Percentiles rank a stretch among this genome's conserved stretches.
phyloP scores from a whole-genome alignment of 352 stramenopile species.

The Phytophthora multivora region DNA sequence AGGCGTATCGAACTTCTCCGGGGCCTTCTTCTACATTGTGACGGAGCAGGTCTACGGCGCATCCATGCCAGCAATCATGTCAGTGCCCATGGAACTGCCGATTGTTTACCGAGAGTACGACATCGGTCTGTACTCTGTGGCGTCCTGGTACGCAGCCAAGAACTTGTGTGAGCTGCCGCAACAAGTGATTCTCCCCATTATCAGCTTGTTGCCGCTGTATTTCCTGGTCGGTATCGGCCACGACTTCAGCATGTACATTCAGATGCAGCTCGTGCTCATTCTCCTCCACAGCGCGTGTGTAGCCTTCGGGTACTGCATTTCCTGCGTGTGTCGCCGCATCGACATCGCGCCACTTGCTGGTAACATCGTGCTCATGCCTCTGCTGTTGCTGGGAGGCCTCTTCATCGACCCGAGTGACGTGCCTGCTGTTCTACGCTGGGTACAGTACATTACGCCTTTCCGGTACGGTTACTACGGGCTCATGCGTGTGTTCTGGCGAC shows the following conservation, averaged over 20 bases:
- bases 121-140: conserved; percentile 47
- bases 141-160: conserved; percentile 56
- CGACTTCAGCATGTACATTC: conserved; percentile 44
- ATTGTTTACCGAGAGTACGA: conserved; percentile 57
- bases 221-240: conserved; percentile 51
- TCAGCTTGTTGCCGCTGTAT: conserved; percentile 54
- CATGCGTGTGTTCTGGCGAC: conserved; percentile 53
- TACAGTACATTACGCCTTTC: conserved; percentile 58
- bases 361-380: conserved; percentile 44
- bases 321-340: conserved; percentile 40
- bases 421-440: conserved; percentile 46
- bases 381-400: conserved; percentile 54
- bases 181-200: conserved; percentile 49
- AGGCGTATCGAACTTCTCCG: conserved; percentile 54
- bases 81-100: conserved; percentile 54
- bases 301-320: conserved; percentile 55
- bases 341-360: conserved; percentile 49
- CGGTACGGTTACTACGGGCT: conserved; percentile 55
- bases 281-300: conserved; percentile 45
- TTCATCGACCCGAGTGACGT: conserved; percentile 48
- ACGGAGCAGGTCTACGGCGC: conserved; percentile 53
- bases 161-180: conserved; percentile 58
- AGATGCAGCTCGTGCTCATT: conserved; percentile 50
- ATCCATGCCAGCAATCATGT: conserved; percentile 46
- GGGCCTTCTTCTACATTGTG: conserved; percentile 63